Conservation (phyloP, 305 asterid species). For the Salvia sclarea region DNA sequence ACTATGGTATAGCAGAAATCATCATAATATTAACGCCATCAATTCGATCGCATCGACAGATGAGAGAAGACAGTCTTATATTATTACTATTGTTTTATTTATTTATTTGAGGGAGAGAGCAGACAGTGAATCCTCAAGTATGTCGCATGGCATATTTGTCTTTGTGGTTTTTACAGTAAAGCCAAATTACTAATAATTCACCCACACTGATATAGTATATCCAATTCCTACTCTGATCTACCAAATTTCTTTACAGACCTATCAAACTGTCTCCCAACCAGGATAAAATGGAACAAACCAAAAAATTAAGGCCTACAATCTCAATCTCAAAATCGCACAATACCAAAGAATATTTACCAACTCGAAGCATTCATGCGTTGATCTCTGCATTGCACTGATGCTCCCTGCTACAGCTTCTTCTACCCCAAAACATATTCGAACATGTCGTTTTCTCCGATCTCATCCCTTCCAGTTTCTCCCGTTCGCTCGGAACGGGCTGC, state of each 20-base stretch:
- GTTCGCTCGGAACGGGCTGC: constrained; percentile 42
- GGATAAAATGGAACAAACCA: constrained; percentile 11
- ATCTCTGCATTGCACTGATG: constrained; percentile 79
- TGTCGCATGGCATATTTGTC: too few species aligned
- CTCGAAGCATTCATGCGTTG: constrained; percentile 44
- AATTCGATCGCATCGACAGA: too few species aligned
- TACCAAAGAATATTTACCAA: background rate
- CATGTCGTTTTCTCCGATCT: constrained; percentile 67
- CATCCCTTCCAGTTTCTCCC: constrained; percentile 52
- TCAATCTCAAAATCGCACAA: constrained; percentile 6
- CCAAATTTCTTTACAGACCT: constrained; percentile 39
- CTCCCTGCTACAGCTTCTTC: constrained; percentile 89
- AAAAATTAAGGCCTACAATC: constrained; percentile 1
- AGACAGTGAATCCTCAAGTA: background rate
- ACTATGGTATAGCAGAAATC: background rate
- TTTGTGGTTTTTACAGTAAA: background rate
- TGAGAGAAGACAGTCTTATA: too few species aligned
- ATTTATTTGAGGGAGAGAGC: background rate
- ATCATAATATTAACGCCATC: too few species aligned
- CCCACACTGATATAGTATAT: background rate
- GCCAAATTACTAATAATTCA: background rate
- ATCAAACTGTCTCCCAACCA: background rate
- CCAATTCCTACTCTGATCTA: constrained; percentile 25
- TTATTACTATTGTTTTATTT: too few species aligned
- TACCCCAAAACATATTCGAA: constrained; percentile 79